phyloP scores from a whole-genome alignment of 345 rosid genomes.

The Cardamine occulta region DNA sequence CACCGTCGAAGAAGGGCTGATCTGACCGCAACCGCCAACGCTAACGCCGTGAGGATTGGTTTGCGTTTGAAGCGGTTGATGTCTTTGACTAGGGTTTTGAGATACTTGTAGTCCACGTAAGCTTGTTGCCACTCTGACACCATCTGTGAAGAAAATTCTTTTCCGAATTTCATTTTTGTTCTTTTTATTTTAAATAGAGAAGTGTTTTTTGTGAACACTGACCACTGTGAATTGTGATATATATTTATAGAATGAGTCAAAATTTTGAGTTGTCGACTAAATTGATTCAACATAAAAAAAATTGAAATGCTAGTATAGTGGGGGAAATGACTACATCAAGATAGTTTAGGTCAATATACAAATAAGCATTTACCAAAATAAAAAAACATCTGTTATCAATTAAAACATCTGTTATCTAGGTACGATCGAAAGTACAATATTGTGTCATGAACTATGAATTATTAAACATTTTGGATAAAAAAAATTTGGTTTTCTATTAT shows the following conservation, averaged over 20 bases:
- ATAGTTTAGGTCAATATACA: not conserved
- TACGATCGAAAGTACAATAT: not conserved
- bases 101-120: slow-evolving; percentile 61
- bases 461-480: not conserved
- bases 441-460: not conserved
- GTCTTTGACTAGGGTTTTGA: slow-evolving; percentile 63
- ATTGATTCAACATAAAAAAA: not conserved
- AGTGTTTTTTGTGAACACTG: not conserved
- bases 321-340: slow-evolving; percentile 1
- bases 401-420: not conserved
- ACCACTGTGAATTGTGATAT: not conserved
- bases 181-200: not conserved
- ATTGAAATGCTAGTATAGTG: not conserved
- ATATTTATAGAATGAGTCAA: slow-evolving; percentile 11
- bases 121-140: slow-evolving; percentile 79
- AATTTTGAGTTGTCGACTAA: not conserved
- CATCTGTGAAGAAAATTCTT: slow-evolving; percentile 60
- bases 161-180: slow-evolving; percentile 61
- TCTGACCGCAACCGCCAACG: slow-evolving; percentile 30
- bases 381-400: not conserved
- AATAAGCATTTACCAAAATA: not conserved
- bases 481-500: no score
- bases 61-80: slow-evolving; percentile 49
- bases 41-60: slow-evolving; percentile 33
- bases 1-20: slow-evolving; percentile 17